phyloP scores from a whole-genome alignment of 805 yeast genomes.

The Cyberlindnera misumaiensis region DNA sequence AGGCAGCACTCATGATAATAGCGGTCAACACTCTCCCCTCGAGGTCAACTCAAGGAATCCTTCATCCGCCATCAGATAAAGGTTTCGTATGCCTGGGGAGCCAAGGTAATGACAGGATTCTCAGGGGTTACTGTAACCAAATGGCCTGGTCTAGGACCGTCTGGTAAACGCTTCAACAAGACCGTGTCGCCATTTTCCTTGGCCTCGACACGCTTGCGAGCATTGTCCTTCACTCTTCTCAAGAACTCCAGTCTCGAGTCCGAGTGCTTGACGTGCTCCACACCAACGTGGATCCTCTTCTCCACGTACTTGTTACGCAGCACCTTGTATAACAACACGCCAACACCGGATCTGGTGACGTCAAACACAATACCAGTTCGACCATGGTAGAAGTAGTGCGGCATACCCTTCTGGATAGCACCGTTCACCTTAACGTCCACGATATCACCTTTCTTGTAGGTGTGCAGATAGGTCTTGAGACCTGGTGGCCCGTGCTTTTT shows the following conservation, averaged over 20 bases:
- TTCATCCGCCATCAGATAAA: constrained; percentile 82
- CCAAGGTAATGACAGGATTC: constrained; percentile 85
- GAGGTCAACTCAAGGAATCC: no score
- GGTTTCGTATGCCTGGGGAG: constrained; percentile 98
- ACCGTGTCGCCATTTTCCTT: constrained; percentile 86
- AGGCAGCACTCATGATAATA: no score
- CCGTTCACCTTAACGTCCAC: constrained; percentile 99
- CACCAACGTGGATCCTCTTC: constrained; percentile 94
- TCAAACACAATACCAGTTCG: constrained; percentile 97
- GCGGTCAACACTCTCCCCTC: no score
- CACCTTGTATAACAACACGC: constrained; percentile 93
- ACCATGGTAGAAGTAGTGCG: constrained; percentile 99
- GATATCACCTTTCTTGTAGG: constrained; percentile 96
- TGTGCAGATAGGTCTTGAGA: constrained; percentile 90
- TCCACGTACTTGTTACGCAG: constrained; percentile 97
- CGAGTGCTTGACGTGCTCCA: constrained; percentile 98
- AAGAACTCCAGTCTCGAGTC: constrained; percentile 98
- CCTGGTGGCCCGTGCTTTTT: constrained; percentile 86
- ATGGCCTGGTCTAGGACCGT: constrained; percentile 87
- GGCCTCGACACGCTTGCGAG: constrained; percentile 85
- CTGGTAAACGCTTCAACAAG: constrained; percentile 94
- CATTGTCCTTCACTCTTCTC: constrained; percentile 93
- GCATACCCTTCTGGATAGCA: constrained; percentile 98
- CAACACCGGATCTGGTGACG: constrained; percentile 96
- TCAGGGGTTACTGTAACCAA: constrained; percentile 62